A percentile compares a stretch with the other conserved stretches of the same genome.
These are phyloP conservation scores for Amaranthus palmeri DNA, from an alignment of 148 eudicot genomes.

Conservation along the genomic window DNA sequence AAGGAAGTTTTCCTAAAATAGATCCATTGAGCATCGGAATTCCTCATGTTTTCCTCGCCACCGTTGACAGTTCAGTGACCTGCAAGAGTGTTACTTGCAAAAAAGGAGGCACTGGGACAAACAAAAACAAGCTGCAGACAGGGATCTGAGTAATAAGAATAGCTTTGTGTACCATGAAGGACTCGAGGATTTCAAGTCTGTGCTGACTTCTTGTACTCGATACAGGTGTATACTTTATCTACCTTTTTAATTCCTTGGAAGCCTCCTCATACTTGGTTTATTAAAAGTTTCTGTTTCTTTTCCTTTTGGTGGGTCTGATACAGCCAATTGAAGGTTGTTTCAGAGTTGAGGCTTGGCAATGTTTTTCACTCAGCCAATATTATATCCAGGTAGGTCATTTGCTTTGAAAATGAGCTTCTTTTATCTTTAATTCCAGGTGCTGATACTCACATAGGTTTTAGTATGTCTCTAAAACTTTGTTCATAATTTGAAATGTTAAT, in stretches of 20 bases:
- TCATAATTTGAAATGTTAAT: background rate
- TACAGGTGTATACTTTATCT: slow-evolving; percentile 48
- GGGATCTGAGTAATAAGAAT: slow-evolving; percentile 26
- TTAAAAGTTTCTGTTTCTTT: background rate
- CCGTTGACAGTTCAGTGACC: slow-evolving; percentile 60
- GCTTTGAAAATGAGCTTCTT: slow-evolving; percentile 2
- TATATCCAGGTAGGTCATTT: slow-evolving; percentile 59
- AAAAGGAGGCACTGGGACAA: slow-evolving; percentile 55
- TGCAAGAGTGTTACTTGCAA: slow-evolving; percentile 84
- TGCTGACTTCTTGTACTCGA: slow-evolving; percentile 64
- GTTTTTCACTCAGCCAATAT: slow-evolving; percentile 75
- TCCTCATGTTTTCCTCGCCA: background rate
- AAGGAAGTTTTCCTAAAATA: background rate
- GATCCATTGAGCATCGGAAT: background rate
- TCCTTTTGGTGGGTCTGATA: background rate
- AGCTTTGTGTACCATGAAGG: slow-evolving; percentile 54
- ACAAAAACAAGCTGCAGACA: slow-evolving; percentile 25
- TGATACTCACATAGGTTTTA: slow-evolving; percentile 1
- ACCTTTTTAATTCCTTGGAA: background rate
- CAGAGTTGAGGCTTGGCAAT: slow-evolving; percentile 80
- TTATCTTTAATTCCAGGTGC: background rate
- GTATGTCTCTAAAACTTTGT: slow-evolving; percentile 6
- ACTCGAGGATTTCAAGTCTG: slow-evolving; percentile 75
- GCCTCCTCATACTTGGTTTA: background rate
- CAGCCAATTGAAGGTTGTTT: slow-evolving; percentile 71